Conservation (phyloP, 345 rosid species). For the Lepidium didymum region DNA sequence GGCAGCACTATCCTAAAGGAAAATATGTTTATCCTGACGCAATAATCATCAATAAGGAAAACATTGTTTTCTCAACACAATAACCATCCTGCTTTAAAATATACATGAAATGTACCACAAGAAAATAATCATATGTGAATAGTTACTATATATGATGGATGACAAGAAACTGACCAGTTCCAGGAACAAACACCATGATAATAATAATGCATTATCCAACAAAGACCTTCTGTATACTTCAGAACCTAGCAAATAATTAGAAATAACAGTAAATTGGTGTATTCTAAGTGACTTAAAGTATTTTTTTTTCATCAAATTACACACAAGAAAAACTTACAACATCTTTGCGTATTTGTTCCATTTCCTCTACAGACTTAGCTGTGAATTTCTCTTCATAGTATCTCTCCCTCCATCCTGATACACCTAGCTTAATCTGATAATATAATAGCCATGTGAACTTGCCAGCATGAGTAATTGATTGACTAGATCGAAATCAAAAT, state of each 20-base stretch:
- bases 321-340: conserved; percentile 51
- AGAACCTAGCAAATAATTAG: conserved; percentile 41
- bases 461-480: not conserved
- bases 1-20: not conserved
- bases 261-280: not conserved
- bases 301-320: not conserved
- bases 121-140: not conserved
- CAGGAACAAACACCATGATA: conserved; percentile 98
- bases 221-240: conserved; percentile 85
- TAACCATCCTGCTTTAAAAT: conserved; percentile 1
- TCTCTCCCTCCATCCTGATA: conserved; percentile 92
- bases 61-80: not conserved
- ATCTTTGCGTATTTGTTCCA: conserved; percentile 68
- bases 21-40: not conserved
- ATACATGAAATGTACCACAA: not conserved
- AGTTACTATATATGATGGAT: not conserved
- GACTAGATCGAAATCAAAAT: not conserved
- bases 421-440: conserved; percentile 69
- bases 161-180: conserved; percentile 68
- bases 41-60: not conserved
- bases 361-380: conserved; percentile 54
- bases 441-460: not conserved
- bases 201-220: conserved; percentile 97
- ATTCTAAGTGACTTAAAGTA: not conserved
- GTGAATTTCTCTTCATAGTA: conserved; percentile 81